phyloP scores from a whole-genome alignment of 1,284 basidiomycete genomes.

The Heterobasidion irregulare region DNA sequence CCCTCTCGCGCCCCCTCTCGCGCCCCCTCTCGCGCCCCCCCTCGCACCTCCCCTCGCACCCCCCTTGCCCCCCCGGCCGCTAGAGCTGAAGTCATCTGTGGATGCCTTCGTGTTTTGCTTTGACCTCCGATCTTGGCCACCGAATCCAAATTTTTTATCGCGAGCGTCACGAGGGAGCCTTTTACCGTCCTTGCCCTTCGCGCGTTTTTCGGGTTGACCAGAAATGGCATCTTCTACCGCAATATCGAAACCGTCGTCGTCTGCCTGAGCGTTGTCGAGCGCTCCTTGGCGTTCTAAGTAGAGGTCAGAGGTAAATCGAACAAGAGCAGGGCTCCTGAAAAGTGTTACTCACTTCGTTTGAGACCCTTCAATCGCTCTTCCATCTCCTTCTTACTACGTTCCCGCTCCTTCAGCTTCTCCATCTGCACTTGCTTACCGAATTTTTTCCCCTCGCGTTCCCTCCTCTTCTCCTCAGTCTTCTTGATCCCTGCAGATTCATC shows the following conservation, averaged over 20 bases:
- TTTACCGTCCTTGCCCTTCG: slow-evolving; percentile 27
- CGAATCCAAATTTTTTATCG: slow-evolving; percentile 78
- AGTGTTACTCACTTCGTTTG: slow-evolving; percentile 67
- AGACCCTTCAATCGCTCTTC: slow-evolving; percentile 77
- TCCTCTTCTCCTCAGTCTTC: slow-evolving; percentile 86
- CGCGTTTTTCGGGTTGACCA: slow-evolving; percentile 50
- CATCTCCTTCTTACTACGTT: slow-evolving; percentile 73
- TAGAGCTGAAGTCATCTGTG: slow-evolving; percentile 61
- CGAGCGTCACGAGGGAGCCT: slow-evolving; percentile 57
- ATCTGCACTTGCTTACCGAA: slow-evolving; percentile 95
- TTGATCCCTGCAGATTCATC: slow-evolving; percentile 89
- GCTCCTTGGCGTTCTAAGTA: slow-evolving; percentile 73
- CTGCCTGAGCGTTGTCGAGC: slow-evolving; percentile 60
- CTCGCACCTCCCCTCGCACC: slow-evolving; percentile 26
- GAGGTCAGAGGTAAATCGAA: neutral
- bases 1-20: too few relatives aligned
- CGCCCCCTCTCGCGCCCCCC: too few relatives aligned
- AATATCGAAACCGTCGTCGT: slow-evolving; percentile 76
- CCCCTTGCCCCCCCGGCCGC: slow-evolving; percentile 26
- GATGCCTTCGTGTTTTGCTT: slow-evolving; percentile 80
- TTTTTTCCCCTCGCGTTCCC: slow-evolving; percentile 94
- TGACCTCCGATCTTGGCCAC: slow-evolving; percentile 52
- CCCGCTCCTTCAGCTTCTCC: slow-evolving; percentile 77
- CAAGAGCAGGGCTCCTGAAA: neutral
- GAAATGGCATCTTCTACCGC: slow-evolving; percentile 81